Evolutionary conservation across 2,329 filamentous ascomycete species (phyloP).

Genomic region (Fusarium verrucosum): DNA sequence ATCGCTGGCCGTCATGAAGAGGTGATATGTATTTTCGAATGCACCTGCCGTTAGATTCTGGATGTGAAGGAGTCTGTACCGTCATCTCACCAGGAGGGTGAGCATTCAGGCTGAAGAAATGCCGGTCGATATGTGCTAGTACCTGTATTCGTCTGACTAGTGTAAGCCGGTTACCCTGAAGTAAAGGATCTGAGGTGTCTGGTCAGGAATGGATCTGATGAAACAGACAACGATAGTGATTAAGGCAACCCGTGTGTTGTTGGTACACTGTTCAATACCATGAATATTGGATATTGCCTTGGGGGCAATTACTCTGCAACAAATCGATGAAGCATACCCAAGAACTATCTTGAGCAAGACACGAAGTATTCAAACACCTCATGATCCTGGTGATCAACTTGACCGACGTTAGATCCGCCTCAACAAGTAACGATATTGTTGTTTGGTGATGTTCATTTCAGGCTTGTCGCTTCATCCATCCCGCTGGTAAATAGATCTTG

Average conservation of each 20-base stretch:
- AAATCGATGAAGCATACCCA: not conserved
- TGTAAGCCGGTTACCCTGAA: not conserved
- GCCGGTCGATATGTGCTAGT: not conserved
- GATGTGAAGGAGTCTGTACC: not conserved
- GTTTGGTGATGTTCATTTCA: not conserved
- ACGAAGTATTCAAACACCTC: not conserved
- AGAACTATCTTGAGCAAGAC: not conserved
- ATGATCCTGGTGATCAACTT: not conserved
- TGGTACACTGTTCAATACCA: not conserved
- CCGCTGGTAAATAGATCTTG: slow-evolving; percentile 2
- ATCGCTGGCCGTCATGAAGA: not conserved
- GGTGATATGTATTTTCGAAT: not conserved
- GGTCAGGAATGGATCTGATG: not conserved
- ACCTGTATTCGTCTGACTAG: not conserved
- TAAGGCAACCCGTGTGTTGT: not conserved
- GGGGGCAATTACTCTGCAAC: not conserved
- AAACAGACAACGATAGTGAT: not conserved
- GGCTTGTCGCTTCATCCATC: not conserved
- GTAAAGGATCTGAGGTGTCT: not conserved
- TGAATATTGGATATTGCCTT: not conserved
- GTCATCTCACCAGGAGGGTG: not conserved
- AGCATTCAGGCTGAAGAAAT: slow-evolving; percentile 1
- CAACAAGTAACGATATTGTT: slow-evolving; percentile 9
- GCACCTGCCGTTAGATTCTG: not conserved
- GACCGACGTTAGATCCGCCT: not conserved